A percentile compares a stretch with the other conserved stretches of the same genome.
These are phyloP conservation scores for Trichoderma atroviride DNA, from an alignment of 2,329 filamentous ascomycete species.

Conservation along the genomic window DNA sequence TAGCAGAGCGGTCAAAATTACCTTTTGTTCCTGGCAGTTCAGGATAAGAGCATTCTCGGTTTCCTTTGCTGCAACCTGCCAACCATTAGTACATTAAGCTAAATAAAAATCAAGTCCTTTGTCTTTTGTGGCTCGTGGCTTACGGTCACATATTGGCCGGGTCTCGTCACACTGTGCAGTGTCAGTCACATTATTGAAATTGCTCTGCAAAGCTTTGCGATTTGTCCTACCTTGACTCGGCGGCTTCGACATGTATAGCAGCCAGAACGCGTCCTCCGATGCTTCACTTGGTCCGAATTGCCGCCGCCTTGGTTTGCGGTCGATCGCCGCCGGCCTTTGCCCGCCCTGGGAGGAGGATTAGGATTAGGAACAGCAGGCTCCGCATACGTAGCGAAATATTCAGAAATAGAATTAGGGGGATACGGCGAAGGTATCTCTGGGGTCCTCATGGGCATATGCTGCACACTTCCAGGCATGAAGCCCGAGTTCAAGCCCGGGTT, in stretches of 20 bases:
- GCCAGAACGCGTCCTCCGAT: conserved; percentile 88
- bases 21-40: conserved; percentile 60
- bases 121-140: conserved; percentile 34
- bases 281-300: conserved; percentile 74
- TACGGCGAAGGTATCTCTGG: conserved; percentile 47
- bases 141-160: conserved; percentile 82
- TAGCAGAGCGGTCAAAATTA: conserved; percentile 27
- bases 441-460: conserved; percentile 32
- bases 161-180: conserved; percentile 78
- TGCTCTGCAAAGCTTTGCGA: conserved; percentile 22
- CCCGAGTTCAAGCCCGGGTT: conserved; percentile 36
- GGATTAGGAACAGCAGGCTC: conserved; percentile 53
- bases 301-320: conserved; percentile 42
- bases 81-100: conserved; percentile 24
- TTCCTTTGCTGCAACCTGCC: conserved; percentile 85
- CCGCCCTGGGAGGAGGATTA: conserved; percentile 45
- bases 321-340: conserved; percentile 56
- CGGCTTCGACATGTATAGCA: conserved; percentile 90
- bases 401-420: conserved; percentile 44
- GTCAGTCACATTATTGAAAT: conserved; percentile 22
- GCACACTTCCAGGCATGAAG: conserved; percentile 39
- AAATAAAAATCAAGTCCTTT: not conserved
- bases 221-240: conserved; percentile 71
- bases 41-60: conserved; percentile 87
- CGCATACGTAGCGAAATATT: conserved; percentile 54